These are phyloP conservation scores for Adenanthera pavonina DNA, from an alignment of 306 rosid species.

Conservation along the genomic window DNA sequence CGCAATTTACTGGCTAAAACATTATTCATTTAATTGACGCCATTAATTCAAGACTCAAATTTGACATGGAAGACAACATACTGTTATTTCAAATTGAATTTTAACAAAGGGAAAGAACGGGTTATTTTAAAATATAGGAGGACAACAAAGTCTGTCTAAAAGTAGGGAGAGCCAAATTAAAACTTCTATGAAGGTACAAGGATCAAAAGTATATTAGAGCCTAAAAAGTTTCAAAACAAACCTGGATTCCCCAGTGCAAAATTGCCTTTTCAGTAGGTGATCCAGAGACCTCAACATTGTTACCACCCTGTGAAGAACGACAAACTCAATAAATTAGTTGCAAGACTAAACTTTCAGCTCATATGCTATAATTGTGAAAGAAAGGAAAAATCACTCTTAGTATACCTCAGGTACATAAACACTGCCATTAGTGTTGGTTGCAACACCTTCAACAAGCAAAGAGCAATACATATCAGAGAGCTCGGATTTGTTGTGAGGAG, in stretches of 20 bases:
- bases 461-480: slow-evolving; percentile 51
- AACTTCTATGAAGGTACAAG: not conserved
- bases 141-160: not conserved
- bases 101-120: not conserved
- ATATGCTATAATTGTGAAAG: not conserved
- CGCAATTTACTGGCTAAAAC: not conserved
- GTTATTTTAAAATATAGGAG: not conserved
- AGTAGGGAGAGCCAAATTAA: not conserved
- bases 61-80: not conserved
- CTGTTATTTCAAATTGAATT: not conserved
- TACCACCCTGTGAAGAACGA: slow-evolving; percentile 53
- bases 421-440: slow-evolving; percentile 78
- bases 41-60: not conserved
- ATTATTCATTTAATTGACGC: not conserved
- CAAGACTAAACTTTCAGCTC: not conserved
- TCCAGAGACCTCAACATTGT: slow-evolving; percentile 73
- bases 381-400: not conserved
- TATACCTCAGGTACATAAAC: slow-evolving; percentile 77
- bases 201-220: not conserved
- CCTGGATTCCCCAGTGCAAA: slow-evolving; percentile 77
- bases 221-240: slow-evolving; percentile 33
- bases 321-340: not conserved
- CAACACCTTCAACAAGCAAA: slow-evolving; percentile 74
- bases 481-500: slow-evolving; percentile 57
- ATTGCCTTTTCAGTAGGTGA: slow-evolving; percentile 96